phyloP scores from a whole-genome alignment of 306 rosid genomes.

The Ormosia emarginata region DNA sequence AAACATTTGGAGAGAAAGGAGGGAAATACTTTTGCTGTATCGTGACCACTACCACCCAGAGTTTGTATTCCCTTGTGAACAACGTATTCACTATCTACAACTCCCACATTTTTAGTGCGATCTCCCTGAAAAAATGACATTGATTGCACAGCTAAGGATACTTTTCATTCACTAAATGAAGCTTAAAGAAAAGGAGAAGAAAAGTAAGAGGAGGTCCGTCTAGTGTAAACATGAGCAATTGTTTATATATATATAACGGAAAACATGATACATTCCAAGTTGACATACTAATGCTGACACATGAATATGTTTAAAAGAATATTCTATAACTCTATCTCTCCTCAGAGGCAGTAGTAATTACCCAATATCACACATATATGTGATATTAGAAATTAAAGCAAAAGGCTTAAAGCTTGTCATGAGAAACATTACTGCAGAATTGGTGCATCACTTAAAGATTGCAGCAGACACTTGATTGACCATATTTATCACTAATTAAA shows the following conservation, averaged over 20 bases:
- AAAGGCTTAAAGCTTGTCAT: not conserved
- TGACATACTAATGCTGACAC: not conserved
- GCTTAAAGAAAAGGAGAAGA: not conserved
- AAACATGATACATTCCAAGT: not conserved
- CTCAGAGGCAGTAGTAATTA: not conserved
- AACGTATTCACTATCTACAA: constrained; percentile 69
- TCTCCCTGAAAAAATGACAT: constrained; percentile 66
- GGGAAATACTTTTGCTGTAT: constrained; percentile 39
- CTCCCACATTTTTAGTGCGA: constrained; percentile 76
- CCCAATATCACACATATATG: not conserved
- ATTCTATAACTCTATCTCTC: not conserved
- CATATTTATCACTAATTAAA: not conserved
- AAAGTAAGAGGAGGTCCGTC: not conserved
- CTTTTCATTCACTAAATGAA: constrained; percentile 6
- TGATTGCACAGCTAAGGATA: not conserved
- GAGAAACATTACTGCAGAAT: not conserved
- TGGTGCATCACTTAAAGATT: not conserved
- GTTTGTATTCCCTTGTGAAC: constrained; percentile 84
- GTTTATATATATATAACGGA: not conserved
- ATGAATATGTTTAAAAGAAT: not conserved
- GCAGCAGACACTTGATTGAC: not conserved
- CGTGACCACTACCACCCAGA: constrained; percentile 52
- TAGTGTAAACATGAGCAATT: not conserved
- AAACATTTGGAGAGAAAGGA: not conserved
- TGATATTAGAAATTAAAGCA: not conserved